These are phyloP conservation scores for Yarrowia sp. DNA, from an alignment of 805 yeast genomes.

Conservation along the genomic window DNA sequence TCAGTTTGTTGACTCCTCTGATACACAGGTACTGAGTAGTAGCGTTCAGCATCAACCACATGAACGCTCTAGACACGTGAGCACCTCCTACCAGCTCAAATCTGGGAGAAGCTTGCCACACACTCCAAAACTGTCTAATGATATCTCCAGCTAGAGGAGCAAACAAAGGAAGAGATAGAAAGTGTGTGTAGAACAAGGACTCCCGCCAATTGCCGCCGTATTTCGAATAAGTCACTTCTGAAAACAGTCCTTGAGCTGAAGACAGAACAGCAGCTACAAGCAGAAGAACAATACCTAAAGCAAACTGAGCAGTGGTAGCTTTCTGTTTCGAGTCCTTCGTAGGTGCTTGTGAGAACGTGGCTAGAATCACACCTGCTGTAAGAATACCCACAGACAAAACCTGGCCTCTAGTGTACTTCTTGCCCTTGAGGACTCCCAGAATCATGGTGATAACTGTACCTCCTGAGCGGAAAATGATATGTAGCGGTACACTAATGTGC, in stretches of 20 bases:
- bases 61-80: constrained; percentile 35
- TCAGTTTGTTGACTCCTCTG: constrained; percentile 63
- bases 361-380: constrained; percentile 54
- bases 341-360: constrained; percentile 35
- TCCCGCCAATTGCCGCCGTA: constrained; percentile 65
- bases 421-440: constrained; percentile 52
- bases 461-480: constrained; percentile 63
- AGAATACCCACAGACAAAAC: constrained; percentile 51
- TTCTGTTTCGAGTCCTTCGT: constrained; percentile 28
- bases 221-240: constrained; percentile 49
- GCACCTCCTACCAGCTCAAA: constrained; percentile 28
- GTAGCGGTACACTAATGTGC: constrained; percentile 62
- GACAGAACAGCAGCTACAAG: constrained; percentile 50
- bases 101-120: constrained; percentile 21
- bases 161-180: constrained; percentile 56
- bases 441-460: constrained; percentile 62
- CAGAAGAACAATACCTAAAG: constrained; percentile 46
- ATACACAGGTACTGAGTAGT: constrained; percentile 62
- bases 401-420: constrained; percentile 48
- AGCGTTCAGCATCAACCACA: constrained; percentile 45
- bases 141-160: constrained; percentile 41
- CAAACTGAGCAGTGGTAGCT: constrained; percentile 30
- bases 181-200: constrained; percentile 58
- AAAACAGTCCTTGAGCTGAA: constrained; percentile 58
- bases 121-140: constrained; percentile 36